Conservation (phyloP, 2,329 filamentous ascomycete species). For the Ceratocystis lukuohia region DNA sequence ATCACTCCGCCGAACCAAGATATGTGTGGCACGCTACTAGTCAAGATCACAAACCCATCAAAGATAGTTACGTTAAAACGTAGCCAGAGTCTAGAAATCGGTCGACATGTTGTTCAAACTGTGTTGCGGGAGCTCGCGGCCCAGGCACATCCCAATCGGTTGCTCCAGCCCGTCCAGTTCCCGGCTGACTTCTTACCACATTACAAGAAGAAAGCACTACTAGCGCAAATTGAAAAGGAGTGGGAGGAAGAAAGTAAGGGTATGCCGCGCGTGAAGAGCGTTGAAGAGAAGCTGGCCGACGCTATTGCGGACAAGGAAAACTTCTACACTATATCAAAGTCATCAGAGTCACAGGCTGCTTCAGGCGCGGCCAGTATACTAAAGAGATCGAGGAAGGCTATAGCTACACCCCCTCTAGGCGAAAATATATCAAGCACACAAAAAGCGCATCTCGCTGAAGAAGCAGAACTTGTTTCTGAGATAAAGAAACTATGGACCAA, state of each 20-base stretch:
- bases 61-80: slow-evolving; percentile 6
- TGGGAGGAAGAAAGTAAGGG: slow-evolving; percentile 1
- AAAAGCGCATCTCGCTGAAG: neutral
- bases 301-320: neutral
- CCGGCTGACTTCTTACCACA: slow-evolving; percentile 15
- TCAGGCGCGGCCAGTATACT: neutral
- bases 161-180: slow-evolving; percentile 13
- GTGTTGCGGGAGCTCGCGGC: neutral
- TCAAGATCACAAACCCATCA: slow-evolving; percentile 14
- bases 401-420: neutral
- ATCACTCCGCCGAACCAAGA: neutral
- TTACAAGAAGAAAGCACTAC: slow-evolving; percentile 14
- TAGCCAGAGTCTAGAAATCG: slow-evolving; percentile 7
- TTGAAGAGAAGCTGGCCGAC: neutral
- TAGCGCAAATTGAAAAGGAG: slow-evolving; percentile 9
- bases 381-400: neutral
- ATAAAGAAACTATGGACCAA: neutral
- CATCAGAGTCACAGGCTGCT: neutral
- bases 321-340: neutral
- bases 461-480: neutral
- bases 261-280: neutral
- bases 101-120: slow-evolving; percentile 9
- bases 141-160: neutral
- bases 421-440: neutral
- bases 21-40: slow-evolving; percentile 15